A percentile compares a stretch with the other conserved stretches of the same genome.
Conservation (phyloP, 345 rosid species). For the Pseudoturritis turrita region DNA sequence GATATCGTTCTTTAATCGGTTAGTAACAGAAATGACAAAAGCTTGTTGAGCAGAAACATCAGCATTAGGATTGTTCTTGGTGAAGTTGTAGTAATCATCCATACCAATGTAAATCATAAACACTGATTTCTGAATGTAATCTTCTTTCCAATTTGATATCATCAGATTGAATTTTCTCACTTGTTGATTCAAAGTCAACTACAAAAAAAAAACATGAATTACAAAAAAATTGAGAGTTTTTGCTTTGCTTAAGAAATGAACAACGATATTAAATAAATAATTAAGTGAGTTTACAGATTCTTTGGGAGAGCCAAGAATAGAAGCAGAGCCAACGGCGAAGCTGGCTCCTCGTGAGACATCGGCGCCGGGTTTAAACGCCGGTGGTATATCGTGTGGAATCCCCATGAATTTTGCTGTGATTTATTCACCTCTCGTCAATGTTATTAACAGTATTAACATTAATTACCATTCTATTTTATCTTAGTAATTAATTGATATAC, state of each 20-base stretch:
- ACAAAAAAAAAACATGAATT: neutral
- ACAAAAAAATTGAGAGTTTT: too few relatives aligned
- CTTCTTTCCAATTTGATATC: conserved; percentile 15
- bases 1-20: neutral
- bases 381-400: conserved; percentile 6
- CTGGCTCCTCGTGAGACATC: conserved; percentile 27
- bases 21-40: conserved; percentile 8
- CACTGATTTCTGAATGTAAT: neutral
- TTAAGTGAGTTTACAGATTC: conserved; percentile 3
- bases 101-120: conserved; percentile 23
- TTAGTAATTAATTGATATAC: too few relatives aligned
- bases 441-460: too few relatives aligned
- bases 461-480: too few relatives aligned
- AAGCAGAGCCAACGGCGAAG: conserved; percentile 21
- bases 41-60: conserved; percentile 24
- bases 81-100: conserved; percentile 20
- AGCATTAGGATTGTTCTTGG: neutral
- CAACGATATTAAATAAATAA: neutral
- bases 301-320: conserved; percentile 4
- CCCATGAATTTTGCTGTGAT: conserved; percentile 27
- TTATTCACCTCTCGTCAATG: neutral
- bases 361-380: neutral
- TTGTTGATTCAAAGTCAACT: conserved; percentile 23
- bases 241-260: too few relatives aligned
- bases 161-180: neutral